Percentiles rank a stretch among this genome's conserved stretches.
phyloP scores from a whole-genome alignment of 2,329 filamentous ascomycete species.

The Colletotrichum gloeosporioides region DNA sequence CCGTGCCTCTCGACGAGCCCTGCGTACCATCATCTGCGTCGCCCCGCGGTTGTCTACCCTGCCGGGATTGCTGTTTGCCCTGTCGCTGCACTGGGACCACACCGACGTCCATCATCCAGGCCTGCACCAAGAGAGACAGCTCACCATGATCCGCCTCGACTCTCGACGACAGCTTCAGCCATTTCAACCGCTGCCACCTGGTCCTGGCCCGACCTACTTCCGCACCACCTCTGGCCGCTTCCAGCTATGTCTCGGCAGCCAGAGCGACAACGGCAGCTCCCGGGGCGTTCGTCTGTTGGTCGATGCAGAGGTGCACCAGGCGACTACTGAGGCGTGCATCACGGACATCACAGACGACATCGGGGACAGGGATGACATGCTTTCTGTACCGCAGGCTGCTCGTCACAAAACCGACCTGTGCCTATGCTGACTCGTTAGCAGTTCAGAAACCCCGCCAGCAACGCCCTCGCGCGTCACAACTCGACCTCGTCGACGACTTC shows the following conservation, averaged over 20 bases:
- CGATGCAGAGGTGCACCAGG: not conserved
- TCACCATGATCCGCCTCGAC: not conserved
- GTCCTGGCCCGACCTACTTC: not conserved
- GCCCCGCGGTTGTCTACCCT: not conserved
- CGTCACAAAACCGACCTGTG: not conserved
- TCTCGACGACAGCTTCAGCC: not conserved
- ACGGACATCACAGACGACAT: not conserved
- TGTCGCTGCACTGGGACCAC: not conserved
- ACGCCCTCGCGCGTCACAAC: slow-evolving; percentile 39
- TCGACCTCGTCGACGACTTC: slow-evolving; percentile 32
- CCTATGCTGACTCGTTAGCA: slow-evolving; percentile 23
- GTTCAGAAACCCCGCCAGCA: slow-evolving; percentile 33
- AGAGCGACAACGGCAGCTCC: not conserved
- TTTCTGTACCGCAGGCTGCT: slow-evolving; percentile 4
- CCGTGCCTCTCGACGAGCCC: not conserved
- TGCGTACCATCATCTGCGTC: not conserved
- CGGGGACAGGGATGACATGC: slow-evolving; percentile 8
- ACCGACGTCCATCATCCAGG: not conserved
- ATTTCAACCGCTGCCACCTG: not conserved
- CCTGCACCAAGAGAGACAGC: not conserved
- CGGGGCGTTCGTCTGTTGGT: not conserved
- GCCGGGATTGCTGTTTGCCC: not conserved
- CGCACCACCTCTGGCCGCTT: slow-evolving; percentile 2
- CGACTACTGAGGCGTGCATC: not conserved
- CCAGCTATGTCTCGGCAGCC: slow-evolving; percentile 1